Conservation (phyloP, 768 basidiomycete genomes). For the Trametes elegans region DNA sequence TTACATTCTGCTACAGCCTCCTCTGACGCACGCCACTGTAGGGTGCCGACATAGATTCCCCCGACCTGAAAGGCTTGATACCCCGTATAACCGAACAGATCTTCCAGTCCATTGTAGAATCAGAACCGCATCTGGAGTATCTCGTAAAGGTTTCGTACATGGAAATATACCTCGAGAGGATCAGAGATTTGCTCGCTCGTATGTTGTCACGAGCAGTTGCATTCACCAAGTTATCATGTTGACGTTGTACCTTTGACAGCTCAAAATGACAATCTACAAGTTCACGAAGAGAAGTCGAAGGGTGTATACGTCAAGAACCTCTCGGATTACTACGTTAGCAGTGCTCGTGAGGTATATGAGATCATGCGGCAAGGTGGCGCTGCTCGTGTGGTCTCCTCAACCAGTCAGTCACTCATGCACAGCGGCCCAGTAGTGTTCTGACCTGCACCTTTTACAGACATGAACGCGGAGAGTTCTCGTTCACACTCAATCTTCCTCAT, state of each 20-base stretch:
- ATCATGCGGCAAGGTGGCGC: slow-evolving; percentile 97
- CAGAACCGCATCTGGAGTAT: slow-evolving; percentile 94
- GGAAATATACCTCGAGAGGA: slow-evolving; percentile 98
- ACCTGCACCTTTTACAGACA: slow-evolving; percentile 54
- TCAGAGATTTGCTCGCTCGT: slow-evolving; percentile 95
- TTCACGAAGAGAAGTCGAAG: slow-evolving; percentile 96
- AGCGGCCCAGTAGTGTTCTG: background rate
- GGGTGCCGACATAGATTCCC: slow-evolving; percentile 96
- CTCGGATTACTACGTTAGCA: slow-evolving; percentile 97
- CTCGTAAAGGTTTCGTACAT: slow-evolving; percentile 99
- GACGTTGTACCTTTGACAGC: slow-evolving; percentile 42
- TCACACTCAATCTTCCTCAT: slow-evolving; percentile 99
- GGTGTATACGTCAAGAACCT: slow-evolving; percentile 98
- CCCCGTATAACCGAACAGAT: slow-evolving; percentile 99
- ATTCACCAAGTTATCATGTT: too few relatives aligned
- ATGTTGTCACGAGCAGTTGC: too few relatives aligned
- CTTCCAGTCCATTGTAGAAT: slow-evolving; percentile 95
- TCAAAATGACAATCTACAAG: slow-evolving; percentile 96
- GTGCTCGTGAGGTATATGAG: slow-evolving; percentile 93
- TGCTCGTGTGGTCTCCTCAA: slow-evolving; percentile 89
- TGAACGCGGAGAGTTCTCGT: slow-evolving; percentile 99
- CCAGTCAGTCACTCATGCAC: slow-evolving; percentile 57
- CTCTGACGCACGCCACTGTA: slow-evolving; percentile 33
- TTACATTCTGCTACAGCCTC: slow-evolving; percentile 5
- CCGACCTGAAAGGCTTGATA: slow-evolving; percentile 93